Base-by-base conservation (phyloP, 169 alveolate species). In the Eimeria sp. region DNA sequence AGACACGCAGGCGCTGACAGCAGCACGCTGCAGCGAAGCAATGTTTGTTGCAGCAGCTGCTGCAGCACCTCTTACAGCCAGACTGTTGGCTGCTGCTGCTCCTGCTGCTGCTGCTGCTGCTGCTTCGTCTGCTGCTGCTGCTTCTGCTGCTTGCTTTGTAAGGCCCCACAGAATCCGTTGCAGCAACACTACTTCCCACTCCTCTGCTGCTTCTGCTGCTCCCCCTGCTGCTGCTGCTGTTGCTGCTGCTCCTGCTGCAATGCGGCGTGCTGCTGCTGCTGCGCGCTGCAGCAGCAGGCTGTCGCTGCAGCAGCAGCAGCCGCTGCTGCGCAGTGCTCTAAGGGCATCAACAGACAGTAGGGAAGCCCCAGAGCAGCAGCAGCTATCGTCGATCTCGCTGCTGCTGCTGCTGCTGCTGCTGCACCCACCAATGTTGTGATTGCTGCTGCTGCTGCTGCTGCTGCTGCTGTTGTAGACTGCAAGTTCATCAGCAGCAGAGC, bases 281-380 rank as follows among this genome's bases (percentile, higher is more conserved):
- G 91, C 91, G 6, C 60, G 80, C 91, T 85, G 91, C 80, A 85
- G 78, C 91, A 62, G 78, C 64, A 62, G 40, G 64, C 76, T 33
- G 40, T 62, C 78, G 3, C 91, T 58, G 62, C 37, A 85, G 91
- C 91, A 85, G 78, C 91, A 85, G 80, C 78, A 56, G 74, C 74
- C 4, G 66, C 89, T 56, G 89, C 89, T 82, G 89, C 74, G 89
- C 52, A 82, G 71, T 8, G 89, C 89, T 6, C 66, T 52, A n/a
- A 76, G 64, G 37, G 62, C 64, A 6, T 58, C 89, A 4, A 9
- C 64, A 82, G 89, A 54, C 33, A 82, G 56, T 6, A 49, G 64
- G 8, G 62, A 18, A 6, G 85, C 43, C 64, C 64, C 64, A 1
- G 85, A 27, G 91, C 56, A 85, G 78, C 80, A 40, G 78, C 80